These are phyloP conservation scores for Colletotrichum shisoi DNA, from an alignment of 2,329 filamentous ascomycete genomes.

Conservation along the genomic window DNA sequence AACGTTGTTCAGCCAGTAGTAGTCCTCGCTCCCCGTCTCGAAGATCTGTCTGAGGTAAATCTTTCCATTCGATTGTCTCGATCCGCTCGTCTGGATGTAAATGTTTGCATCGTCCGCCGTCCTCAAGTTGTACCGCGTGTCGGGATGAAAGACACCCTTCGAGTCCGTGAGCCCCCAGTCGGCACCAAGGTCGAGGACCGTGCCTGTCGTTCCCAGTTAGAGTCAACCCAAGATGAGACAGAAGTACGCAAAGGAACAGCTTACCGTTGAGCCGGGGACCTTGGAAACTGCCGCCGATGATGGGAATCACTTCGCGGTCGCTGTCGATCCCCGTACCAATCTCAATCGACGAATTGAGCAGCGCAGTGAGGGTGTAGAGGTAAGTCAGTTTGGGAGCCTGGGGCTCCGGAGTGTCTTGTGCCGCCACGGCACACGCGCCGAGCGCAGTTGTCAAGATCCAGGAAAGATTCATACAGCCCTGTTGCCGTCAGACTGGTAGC, in stretches of 20 bases:
- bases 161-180: slow-evolving; percentile 51
- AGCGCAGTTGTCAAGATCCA: slow-evolving; percentile 2
- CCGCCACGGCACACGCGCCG: not conserved
- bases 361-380: slow-evolving; percentile 1
- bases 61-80: slow-evolving; percentile 46
- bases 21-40: slow-evolving; percentile 48
- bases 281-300: slow-evolving; percentile 49
- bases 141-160: slow-evolving; percentile 50
- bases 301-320: slow-evolving; percentile 43
- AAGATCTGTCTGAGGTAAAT: slow-evolving; percentile 43
- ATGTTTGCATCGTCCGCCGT: slow-evolving; percentile 52
- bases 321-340: not conserved
- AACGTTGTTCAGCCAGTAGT: slow-evolving; percentile 49
- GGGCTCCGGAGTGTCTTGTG: not conserved
- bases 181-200: slow-evolving; percentile 42
- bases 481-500: too few species aligned
- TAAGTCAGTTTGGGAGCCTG: not conserved
- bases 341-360: not conserved
- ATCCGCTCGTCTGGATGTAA: slow-evolving; percentile 49
- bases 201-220: not conserved
- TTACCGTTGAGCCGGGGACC: slow-evolving; percentile 46
- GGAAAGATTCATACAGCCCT: slow-evolving; percentile 2
- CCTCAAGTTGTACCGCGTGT: slow-evolving; percentile 51
- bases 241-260: not conserved
- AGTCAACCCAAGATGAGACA: not conserved